Evolutionary conservation across 768 basidiomycete species (phyloP).

Genomic region (Termitomyces sp.): DNA sequence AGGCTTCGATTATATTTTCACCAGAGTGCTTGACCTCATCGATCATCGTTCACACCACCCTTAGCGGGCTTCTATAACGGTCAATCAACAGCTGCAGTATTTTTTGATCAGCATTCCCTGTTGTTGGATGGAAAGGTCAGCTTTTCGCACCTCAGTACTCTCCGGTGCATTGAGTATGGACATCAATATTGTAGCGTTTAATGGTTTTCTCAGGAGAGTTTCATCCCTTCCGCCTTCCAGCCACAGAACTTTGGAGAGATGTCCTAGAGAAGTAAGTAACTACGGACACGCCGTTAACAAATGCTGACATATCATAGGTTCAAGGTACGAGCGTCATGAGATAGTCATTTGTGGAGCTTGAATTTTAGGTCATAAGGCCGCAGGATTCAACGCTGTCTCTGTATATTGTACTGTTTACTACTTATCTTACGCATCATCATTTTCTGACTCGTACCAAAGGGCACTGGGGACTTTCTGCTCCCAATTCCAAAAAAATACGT

Average conservation of each 20-base stretch:
- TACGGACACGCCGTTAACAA: not conserved
- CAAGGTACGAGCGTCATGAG: constrained; percentile 9
- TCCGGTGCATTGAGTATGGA: not conserved
- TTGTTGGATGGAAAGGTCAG: constrained; percentile 31
- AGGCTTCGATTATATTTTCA: not conserved
- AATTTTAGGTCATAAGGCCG: constrained; percentile 33
- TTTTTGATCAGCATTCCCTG: constrained; percentile 33
- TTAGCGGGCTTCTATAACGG: constrained; percentile 21
- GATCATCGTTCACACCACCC: too few species aligned
- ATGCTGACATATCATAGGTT: constrained; percentile 9
- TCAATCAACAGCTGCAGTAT: constrained; percentile 27
- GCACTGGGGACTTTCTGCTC: constrained; percentile 66
- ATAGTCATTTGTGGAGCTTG: not conserved
- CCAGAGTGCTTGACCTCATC: not conserved
- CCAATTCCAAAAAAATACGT: constrained; percentile 52
- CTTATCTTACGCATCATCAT: constrained; percentile 18
- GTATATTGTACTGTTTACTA: constrained; percentile 48
- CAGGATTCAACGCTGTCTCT: constrained; percentile 63
- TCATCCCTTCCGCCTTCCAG: constrained; percentile 65
- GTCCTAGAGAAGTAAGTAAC: constrained; percentile 49
- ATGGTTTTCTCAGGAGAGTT: constrained; percentile 67
- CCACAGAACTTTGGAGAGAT: constrained; percentile 65
- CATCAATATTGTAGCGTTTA: constrained; percentile 29
- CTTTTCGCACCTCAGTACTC: not conserved
- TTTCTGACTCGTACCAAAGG: constrained; percentile 25